These are phyloP conservation scores for Bertia moriformis DNA, from an alignment of 2,329 filamentous ascomycete genomes.

Conservation along the genomic window DNA sequence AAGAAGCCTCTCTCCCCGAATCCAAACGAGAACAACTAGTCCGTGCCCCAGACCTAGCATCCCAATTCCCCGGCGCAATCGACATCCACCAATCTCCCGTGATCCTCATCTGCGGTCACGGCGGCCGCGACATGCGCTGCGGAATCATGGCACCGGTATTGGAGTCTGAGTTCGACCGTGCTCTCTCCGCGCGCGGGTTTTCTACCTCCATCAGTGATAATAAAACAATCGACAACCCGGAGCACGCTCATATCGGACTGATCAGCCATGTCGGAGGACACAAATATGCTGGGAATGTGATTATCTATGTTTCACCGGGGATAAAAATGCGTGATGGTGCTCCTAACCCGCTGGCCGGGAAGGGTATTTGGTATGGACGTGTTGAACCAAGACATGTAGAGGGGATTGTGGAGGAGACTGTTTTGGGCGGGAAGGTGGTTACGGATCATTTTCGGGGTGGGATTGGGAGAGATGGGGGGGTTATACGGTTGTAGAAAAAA, in stretches of 20 bases:
- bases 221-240: not conserved
- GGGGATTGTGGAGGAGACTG: constrained; percentile 1
- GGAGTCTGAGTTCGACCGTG: constrained; percentile 47
- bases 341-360: not conserved
- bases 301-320: not conserved
- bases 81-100: constrained; percentile 47
- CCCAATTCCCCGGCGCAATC: constrained; percentile 36
- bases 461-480: not conserved
- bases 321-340: not conserved
- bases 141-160: constrained; percentile 67
- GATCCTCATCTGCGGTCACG: constrained; percentile 83
- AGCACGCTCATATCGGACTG: not conserved
- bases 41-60: constrained; percentile 35
- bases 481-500: not conserved
- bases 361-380: constrained; percentile 1
- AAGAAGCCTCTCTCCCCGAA: constrained; percentile 38
- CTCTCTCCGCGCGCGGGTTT: not conserved
- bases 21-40: constrained; percentile 36
- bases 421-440: not conserved
- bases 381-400: not conserved
- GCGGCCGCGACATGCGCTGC: constrained; percentile 67
- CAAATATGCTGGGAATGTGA: constrained; percentile 1
- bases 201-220: not conserved
- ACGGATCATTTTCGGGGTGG: not conserved
- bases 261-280: not conserved